phyloP scores from a whole-genome alignment of 2,329 filamentous ascomycete genomes.

The Epichloe baconii region DNA sequence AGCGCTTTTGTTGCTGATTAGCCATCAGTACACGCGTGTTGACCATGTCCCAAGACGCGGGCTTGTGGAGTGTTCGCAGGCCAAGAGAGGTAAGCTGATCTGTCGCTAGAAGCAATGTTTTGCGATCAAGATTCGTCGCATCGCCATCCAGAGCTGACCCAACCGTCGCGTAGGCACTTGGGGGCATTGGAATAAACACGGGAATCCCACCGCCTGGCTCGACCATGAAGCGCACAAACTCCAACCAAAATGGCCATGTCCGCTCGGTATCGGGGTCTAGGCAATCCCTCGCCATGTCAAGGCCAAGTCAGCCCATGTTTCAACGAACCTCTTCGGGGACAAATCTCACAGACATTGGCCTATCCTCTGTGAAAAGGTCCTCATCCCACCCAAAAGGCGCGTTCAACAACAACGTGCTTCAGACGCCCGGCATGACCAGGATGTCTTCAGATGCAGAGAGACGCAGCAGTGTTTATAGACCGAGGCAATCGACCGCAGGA shows the following conservation, averaged over 20 bases:
- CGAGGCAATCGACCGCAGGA: slow-evolving; percentile 53
- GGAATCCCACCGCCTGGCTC: slow-evolving; percentile 83
- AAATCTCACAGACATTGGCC: slow-evolving; percentile 65
- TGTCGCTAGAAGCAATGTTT: slow-evolving; percentile 2
- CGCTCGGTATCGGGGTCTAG: slow-evolving; percentile 74
- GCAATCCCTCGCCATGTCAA: slow-evolving; percentile 71
- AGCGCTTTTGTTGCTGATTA: background rate
- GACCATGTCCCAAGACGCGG: slow-evolving; percentile 72
- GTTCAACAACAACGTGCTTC: slow-evolving; percentile 6
- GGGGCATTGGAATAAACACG: slow-evolving; percentile 68
- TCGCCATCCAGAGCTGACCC: slow-evolving; percentile 1
- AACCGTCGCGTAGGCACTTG: slow-evolving; percentile 54
- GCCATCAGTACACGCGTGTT: slow-evolving; percentile 6
- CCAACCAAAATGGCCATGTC: slow-evolving; percentile 56
- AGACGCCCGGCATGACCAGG: slow-evolving; percentile 42
- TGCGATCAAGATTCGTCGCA: slow-evolving; percentile 8
- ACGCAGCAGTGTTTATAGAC: slow-evolving; percentile 71
- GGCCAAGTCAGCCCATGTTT: slow-evolving; percentile 79
- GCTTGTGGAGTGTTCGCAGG: slow-evolving; percentile 82
- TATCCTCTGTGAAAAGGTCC: slow-evolving; percentile 73
- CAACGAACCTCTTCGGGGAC: slow-evolving; percentile 71
- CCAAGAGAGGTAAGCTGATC: slow-evolving; percentile 62
- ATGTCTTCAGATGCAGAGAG: slow-evolving; percentile 42
- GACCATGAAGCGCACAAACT: slow-evolving; percentile 85
- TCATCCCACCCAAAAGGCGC: slow-evolving; percentile 63